Evolutionary conservation across 2,329 filamentous ascomycete genomes (phyloP).

Genomic region (Coniochaeta sp.): DNA sequence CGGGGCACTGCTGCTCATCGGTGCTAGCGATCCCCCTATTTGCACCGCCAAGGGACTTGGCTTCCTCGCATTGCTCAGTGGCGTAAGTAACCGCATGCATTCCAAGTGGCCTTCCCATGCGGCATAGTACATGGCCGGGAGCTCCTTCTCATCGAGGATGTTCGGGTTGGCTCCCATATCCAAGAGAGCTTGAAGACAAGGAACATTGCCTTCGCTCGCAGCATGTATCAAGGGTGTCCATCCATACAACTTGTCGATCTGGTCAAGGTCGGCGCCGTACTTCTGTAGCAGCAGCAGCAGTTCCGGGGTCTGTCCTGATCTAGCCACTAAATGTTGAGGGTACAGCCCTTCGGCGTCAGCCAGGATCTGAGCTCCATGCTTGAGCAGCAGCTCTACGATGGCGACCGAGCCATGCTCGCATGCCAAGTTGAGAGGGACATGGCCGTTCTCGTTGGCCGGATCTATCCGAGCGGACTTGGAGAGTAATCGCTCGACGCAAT

Average conservation of each 20-base stretch:
- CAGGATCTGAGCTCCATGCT: slow-evolving; percentile 73
- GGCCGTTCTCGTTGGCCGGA: slow-evolving; percentile 77
- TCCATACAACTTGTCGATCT: slow-evolving; percentile 90
- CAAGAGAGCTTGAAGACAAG: slow-evolving; percentile 75
- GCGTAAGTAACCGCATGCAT: slow-evolving; percentile 82
- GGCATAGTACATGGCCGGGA: slow-evolving; percentile 96
- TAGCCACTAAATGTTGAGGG: slow-evolving; percentile 92
- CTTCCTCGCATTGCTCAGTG: slow-evolving; percentile 38
- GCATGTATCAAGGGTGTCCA: slow-evolving; percentile 97
- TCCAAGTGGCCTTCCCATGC: slow-evolving; percentile 95
- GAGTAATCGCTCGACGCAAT: slow-evolving; percentile 74
- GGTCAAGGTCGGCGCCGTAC: slow-evolving; percentile 84
- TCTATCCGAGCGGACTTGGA: slow-evolving; percentile 76
- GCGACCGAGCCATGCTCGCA: slow-evolving; percentile 86
- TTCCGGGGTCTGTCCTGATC: slow-evolving; percentile 75
- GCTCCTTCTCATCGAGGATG: slow-evolving; percentile 82
- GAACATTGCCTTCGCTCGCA: slow-evolving; percentile 89
- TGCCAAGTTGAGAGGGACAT: slow-evolving; percentile 88
- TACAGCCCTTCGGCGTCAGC: slow-evolving; percentile 93
- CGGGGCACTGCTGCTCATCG: slow-evolving; percentile 43
- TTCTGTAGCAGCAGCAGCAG: slow-evolving; percentile 73
- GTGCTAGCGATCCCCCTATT: slow-evolving; percentile 24
- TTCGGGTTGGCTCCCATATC: slow-evolving; percentile 71
- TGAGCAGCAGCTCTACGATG: slow-evolving; percentile 78
- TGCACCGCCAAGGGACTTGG: slow-evolving; percentile 38